These are phyloP conservation scores for Aspergillus avenaceus DNA, from an alignment of 495 filamentous ascomycete genomes.

Conservation along the genomic window DNA sequence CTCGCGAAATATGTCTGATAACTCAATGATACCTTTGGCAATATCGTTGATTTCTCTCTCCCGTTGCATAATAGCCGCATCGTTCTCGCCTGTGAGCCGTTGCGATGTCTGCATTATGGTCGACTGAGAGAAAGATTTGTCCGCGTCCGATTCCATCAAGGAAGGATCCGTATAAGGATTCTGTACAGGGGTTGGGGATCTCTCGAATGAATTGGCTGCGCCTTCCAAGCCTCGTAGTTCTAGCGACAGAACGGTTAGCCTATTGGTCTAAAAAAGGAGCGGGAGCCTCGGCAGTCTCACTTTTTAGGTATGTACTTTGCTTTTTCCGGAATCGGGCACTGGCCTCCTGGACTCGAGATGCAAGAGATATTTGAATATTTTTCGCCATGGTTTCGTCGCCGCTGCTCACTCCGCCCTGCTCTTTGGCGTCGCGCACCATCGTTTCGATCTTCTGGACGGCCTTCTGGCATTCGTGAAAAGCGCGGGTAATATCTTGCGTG, in stretches of 20 bases:
- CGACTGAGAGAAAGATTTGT: slow-evolving; percentile 86
- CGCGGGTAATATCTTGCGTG: slow-evolving; percentile 82
- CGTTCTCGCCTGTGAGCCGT: slow-evolving; percentile 68
- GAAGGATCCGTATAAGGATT: slow-evolving; percentile 74
- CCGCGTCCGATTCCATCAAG: slow-evolving; percentile 82
- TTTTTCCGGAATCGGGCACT: slow-evolving; percentile 92
- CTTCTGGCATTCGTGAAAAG: slow-evolving; percentile 85
- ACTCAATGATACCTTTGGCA: slow-evolving; percentile 93
- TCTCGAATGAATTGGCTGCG: slow-evolving; percentile 56
- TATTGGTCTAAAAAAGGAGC: background rate
- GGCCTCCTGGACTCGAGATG: slow-evolving; percentile 84
- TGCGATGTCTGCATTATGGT: slow-evolving; percentile 74
- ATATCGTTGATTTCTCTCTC: slow-evolving; percentile 98
- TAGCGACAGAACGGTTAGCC: slow-evolving; percentile 30
- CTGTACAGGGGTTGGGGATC: slow-evolving; percentile 60
- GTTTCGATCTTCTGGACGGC: slow-evolving; percentile 80
- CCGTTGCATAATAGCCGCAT: slow-evolving; percentile 81
- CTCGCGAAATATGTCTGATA: slow-evolving; percentile 94
- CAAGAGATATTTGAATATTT: slow-evolving; percentile 90
- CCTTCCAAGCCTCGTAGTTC: slow-evolving; percentile 80
- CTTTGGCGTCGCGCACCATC: slow-evolving; percentile 73
- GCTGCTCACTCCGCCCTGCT: slow-evolving; percentile 61
- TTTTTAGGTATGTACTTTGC: slow-evolving; percentile 93
- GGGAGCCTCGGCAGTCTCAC: slow-evolving; percentile 41
- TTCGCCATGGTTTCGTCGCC: slow-evolving; percentile 93